Evolutionary conservation across 2,329 filamentous ascomycete species (phyloP).

Genomic region (Paecilomyces sp.): DNA sequence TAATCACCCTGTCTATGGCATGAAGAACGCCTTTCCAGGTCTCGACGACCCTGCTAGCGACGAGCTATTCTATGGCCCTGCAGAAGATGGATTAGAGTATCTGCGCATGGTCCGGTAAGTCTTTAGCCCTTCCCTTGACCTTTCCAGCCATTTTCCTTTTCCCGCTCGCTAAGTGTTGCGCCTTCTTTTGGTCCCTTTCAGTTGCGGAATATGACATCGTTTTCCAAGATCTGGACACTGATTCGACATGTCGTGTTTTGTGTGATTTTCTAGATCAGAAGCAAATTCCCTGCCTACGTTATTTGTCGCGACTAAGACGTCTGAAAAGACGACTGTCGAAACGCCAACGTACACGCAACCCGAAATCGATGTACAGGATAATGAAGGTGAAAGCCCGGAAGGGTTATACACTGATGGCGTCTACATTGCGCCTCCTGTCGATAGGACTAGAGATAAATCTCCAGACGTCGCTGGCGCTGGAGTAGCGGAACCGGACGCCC

Average conservation of each 20-base stretch:
- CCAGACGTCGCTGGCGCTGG: slow-evolving; percentile 15
- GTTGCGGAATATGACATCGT: background rate
- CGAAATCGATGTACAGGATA: slow-evolving; percentile 18
- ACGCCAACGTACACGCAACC: background rate
- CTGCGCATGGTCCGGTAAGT: slow-evolving; percentile 63
- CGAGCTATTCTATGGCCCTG: slow-evolving; percentile 61
- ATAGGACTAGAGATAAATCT: slow-evolving; percentile 13
- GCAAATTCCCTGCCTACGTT: slow-evolving; percentile 67
- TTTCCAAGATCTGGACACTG: slow-evolving; percentile 2
- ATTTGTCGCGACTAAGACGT: slow-evolving; percentile 54
- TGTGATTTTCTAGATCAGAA: slow-evolving; percentile 54
- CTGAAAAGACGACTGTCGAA: slow-evolving; percentile 19
- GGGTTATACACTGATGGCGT: slow-evolving; percentile 73
- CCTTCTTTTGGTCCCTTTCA: background rate
- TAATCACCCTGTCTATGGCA: slow-evolving; percentile 61
- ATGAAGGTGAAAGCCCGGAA: slow-evolving; percentile 40
- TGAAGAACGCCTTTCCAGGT: slow-evolving; percentile 65
- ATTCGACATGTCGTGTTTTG: slow-evolving; percentile 2
- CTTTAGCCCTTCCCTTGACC: slow-evolving; percentile 3
- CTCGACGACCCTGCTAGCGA: slow-evolving; percentile 43
- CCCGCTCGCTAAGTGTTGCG: slow-evolving; percentile 3
- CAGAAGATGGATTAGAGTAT: slow-evolving; percentile 63
- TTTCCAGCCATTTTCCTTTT: slow-evolving; percentile 8
- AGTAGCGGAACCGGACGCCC: slow-evolving; percentile 40
- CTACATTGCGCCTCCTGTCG: slow-evolving; percentile 57